phyloP scores from a whole-genome alignment of 345 rosid genomes.

The Murraya paniculata region DNA sequence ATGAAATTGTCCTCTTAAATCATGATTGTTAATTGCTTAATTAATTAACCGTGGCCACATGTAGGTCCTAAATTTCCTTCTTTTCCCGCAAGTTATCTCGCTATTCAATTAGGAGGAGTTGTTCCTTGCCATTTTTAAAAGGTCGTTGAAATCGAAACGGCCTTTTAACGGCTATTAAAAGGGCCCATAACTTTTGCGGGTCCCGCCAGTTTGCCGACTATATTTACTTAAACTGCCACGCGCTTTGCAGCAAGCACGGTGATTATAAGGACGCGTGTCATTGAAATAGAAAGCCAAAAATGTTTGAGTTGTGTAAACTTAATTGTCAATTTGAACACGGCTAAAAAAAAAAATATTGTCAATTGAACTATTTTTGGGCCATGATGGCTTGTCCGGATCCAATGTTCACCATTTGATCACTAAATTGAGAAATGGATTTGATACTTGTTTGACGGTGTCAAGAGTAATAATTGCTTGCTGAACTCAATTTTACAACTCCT shows the following conservation, averaged over 20 bases:
- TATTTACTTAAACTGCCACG: background rate
- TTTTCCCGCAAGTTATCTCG: constrained; percentile 5
- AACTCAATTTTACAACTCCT: background rate
- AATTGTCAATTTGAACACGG: too few relatives aligned
- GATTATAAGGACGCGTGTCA: background rate
- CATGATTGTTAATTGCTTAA: background rate
- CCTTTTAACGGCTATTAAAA: constrained; percentile 13
- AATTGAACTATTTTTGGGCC: background rate
- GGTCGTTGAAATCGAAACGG: constrained; percentile 7
- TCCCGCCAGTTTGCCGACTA: background rate
- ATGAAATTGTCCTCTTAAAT: background rate
- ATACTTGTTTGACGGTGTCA: background rate
- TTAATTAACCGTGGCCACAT: background rate
- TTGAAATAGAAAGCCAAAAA: background rate
- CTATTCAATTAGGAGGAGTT: background rate
- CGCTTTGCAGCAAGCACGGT: background rate
- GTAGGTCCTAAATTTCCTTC: background rate
- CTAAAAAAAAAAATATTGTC: too few relatives aligned
- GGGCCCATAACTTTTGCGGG: background rate
- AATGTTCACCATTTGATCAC: background rate
- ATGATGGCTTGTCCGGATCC: background rate
- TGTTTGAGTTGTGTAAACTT: background rate
- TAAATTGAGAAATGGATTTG: too few relatives aligned
- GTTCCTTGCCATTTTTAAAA: background rate
- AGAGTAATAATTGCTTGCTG: background rate